phyloP scores from a whole-genome alignment of 805 yeast species.

The Candida railenensis region DNA sequence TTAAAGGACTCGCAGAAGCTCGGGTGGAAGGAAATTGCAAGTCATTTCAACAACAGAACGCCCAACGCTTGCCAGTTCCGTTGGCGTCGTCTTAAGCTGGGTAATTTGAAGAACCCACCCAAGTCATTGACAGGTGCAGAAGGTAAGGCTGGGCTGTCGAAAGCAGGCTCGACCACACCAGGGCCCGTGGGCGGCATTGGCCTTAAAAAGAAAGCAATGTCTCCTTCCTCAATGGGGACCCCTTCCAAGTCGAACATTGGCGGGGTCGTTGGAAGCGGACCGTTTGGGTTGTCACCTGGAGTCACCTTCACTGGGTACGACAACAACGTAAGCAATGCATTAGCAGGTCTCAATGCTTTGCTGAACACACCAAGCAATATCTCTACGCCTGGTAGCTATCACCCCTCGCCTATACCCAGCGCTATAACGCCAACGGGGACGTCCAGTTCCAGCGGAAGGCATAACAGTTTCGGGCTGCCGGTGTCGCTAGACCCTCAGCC shows the following conservation, averaged over 20 bases:
- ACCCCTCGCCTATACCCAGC: constrained; percentile 2
- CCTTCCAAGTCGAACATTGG: not conserved
- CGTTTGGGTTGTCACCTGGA: constrained; percentile 5
- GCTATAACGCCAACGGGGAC: constrained; percentile 15
- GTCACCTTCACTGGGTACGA: constrained; percentile 42
- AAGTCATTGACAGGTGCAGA: constrained; percentile 29
- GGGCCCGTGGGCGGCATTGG: not conserved
- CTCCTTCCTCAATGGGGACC: constrained; percentile 4
- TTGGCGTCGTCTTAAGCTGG: constrained; percentile 46
- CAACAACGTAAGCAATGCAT: constrained; percentile 38
- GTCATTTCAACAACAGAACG: constrained; percentile 42
- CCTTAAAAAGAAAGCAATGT: not conserved
- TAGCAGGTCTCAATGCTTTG: constrained; percentile 45
- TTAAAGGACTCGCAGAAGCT: constrained; percentile 45
- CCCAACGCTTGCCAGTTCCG: constrained; percentile 50
- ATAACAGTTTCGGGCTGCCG: constrained; percentile 3
- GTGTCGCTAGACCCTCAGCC: constrained; percentile 25
- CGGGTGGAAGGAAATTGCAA: constrained; percentile 49
- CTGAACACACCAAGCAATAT: constrained; percentile 31
- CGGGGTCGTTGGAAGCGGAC: not conserved
- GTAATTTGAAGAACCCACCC: constrained; percentile 44
- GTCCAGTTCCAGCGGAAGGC: not conserved
- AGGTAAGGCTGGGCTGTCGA: not conserved
- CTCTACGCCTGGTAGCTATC: constrained; percentile 19
- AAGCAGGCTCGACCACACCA: not conserved